These are phyloP conservation scores for Epichloe typhina DNA, from an alignment of 2,329 filamentous ascomycete genomes.

Conservation along the genomic window DNA sequence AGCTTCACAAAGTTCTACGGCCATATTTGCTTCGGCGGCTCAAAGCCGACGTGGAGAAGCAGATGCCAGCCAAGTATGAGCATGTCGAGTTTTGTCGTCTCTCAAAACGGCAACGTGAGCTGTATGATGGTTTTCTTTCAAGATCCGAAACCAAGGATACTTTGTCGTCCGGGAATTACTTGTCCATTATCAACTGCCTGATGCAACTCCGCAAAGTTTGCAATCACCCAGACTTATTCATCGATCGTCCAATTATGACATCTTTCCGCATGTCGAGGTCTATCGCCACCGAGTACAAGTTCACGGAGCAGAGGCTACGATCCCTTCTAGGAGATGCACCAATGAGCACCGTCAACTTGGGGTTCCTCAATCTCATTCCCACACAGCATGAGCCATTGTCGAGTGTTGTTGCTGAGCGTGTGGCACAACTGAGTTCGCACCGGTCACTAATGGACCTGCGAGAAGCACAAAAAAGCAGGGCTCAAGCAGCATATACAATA, in stretches of 20 bases:
- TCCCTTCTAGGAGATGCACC: conserved; percentile 48
- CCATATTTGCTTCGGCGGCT: conserved; percentile 83
- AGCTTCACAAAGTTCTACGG: conserved; percentile 85
- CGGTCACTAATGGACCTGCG: conserved; percentile 55
- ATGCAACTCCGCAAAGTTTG: conserved; percentile 97
- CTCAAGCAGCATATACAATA: conserved; percentile 39
- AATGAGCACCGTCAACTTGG: conserved; percentile 53
- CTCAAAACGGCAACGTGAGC: conserved; percentile 85
- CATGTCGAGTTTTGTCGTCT: conserved; percentile 92
- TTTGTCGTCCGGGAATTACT: conserved; percentile 82
- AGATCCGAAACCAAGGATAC: conserved; percentile 81
- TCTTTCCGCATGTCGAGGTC: conserved; percentile 86
- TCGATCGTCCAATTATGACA: conserved; percentile 90
- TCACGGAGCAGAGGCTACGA: conserved; percentile 56
- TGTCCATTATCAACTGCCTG: conserved; percentile 95
- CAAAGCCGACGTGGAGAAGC: conserved; percentile 96
- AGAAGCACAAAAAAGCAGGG: conserved; percentile 52
- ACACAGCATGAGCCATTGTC: conserved; percentile 56
- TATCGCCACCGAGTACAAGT: conserved; percentile 58
- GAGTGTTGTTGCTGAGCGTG: conserved; percentile 35
- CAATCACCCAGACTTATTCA: conserved; percentile 94
- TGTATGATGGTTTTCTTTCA: conserved; percentile 94
- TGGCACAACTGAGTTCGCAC: conserved; percentile 57
- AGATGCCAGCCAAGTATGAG: conserved; percentile 97
- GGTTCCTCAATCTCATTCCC: conserved; percentile 69